Conservation (phyloP, 2,329 filamentous ascomycete species). For the Zasmidium cellare region DNA sequence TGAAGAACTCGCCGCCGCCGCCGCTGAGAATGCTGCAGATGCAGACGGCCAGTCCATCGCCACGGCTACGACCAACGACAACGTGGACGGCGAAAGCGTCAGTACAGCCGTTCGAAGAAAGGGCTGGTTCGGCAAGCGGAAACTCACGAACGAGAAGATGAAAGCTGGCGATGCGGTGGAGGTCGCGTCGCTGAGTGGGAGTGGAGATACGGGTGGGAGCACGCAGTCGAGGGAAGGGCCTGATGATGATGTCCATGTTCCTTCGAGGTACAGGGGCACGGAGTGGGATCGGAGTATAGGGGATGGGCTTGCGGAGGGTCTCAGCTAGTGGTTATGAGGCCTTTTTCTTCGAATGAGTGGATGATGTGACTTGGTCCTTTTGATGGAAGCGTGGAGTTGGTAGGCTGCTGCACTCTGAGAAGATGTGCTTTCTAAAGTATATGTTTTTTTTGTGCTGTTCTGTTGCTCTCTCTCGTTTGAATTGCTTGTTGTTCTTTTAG, state of each 20-base stretch:
- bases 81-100: slow-evolving; percentile 20
- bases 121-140: slow-evolving; percentile 30
- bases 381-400: neutral
- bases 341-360: neutral
- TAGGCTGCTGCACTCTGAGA: too few species aligned
- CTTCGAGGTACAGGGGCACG: slow-evolving; percentile 52
- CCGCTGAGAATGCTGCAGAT: slow-evolving; percentile 6
- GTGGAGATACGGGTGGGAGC: slow-evolving; percentile 25
- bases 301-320: slow-evolving; percentile 79
- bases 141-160: too few species aligned
- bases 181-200: slow-evolving; percentile 23
- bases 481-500: neutral
- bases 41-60: slow-evolving; percentile 14
- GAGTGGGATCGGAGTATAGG: slow-evolving; percentile 71
- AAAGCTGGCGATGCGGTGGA: slow-evolving; percentile 23
- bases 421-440: too few species aligned
- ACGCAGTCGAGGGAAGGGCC: slow-evolving; percentile 36
- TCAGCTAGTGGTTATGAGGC: slow-evolving; percentile 59
- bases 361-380: neutral
- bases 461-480: neutral
- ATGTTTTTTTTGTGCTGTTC: too few species aligned
- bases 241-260: slow-evolving; percentile 51
- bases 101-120: slow-evolving; percentile 24
- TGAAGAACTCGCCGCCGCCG: slow-evolving; percentile 18
- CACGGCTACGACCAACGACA: slow-evolving; percentile 1